Conservation (phyloP, 73 alveolate species). For the Diophrys appendiculata region DNA sequence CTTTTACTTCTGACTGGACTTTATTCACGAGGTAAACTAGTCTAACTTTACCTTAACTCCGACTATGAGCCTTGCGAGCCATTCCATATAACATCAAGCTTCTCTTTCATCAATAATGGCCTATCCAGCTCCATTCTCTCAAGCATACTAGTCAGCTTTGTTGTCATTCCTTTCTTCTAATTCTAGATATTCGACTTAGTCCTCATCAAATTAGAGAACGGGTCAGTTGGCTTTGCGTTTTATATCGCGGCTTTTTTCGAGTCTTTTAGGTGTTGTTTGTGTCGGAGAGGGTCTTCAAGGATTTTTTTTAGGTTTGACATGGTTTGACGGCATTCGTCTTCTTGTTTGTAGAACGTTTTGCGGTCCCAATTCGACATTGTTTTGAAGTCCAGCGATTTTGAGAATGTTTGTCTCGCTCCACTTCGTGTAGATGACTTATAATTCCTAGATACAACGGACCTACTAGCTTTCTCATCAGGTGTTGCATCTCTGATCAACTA, state of each 20-base stretch:
- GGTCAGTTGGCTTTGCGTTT: background rate
- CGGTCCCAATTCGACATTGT: too few species aligned
- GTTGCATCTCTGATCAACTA: too few species aligned
- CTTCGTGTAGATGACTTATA: too few species aligned
- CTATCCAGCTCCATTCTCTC: slow-evolving; percentile 1
- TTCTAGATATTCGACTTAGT: background rate
- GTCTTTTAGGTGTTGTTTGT: background rate
- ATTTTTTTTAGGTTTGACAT: background rate
- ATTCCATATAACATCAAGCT: slow-evolving; percentile 2
- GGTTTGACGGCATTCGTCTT: background rate
- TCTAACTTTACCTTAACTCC: background rate
- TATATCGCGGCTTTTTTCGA: background rate
- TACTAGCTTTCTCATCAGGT: too few species aligned
- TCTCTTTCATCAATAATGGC: background rate
- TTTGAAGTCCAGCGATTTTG: background rate
- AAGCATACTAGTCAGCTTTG: background rate
- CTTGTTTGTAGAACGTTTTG: too few species aligned
- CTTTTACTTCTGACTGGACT: too few species aligned
- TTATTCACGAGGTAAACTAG: background rate
- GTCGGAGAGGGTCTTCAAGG: slow-evolving; percentile 8
- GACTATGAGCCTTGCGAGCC: background rate
- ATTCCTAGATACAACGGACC: too few species aligned
- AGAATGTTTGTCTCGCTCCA: background rate
- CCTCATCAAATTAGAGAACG: background rate
- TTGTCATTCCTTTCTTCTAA: background rate